Evolutionary conservation across 2,329 filamentous ascomycete species (phyloP), one percentile per base, ranked within the genome.

Genomic region (Beauveria varroae): DNA sequence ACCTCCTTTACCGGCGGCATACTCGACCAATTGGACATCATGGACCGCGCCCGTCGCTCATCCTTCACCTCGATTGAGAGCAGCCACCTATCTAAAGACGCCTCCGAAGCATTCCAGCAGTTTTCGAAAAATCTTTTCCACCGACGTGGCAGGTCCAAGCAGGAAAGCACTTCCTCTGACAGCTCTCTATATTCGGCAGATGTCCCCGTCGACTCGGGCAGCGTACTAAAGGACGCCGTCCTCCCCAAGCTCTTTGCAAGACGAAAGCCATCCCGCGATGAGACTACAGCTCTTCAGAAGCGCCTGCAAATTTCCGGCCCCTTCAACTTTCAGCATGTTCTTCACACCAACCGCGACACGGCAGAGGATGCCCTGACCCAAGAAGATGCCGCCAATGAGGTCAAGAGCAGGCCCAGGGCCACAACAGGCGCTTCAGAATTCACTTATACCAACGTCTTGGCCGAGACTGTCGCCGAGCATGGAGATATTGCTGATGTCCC

Each of bases 271-370:
- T 70, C 71, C 30, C 72, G 73, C 22, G 73, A 75, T 50, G 72
- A 75, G 28, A 63, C 67, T 53, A 56, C 65, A 57, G 10, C 41
- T 30, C 28, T 43, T 4, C 65, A 70, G 58, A 80, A 72, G 67
- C 79, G 76, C 64, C 68, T 80, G 55, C 78, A 80, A 59, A 88
- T 88, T 59, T 88, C 85, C 1, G 80, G 76, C 1, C 85, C 85
- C 3, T 87, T 85, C 72, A 86, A 87, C 74, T 88, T 88, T 63
- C 84, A 87, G 68, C 85, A 88, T 70, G 77, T 88, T 40, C 79
- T 81, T 4, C 84, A 87, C 68, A 84, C 81, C 14, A 74, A 78
- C 14, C 79, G 79, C 52, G 79, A 85, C 34, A 74, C 79, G 55
- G 62, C 80, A 3, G 71, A 77, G 4, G 74, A 73, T 60, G 34